These are phyloP conservation scores for Sporothrix variecibatus DNA, from an alignment of 2,329 filamentous ascomycete species.

Conservation along the genomic window DNA sequence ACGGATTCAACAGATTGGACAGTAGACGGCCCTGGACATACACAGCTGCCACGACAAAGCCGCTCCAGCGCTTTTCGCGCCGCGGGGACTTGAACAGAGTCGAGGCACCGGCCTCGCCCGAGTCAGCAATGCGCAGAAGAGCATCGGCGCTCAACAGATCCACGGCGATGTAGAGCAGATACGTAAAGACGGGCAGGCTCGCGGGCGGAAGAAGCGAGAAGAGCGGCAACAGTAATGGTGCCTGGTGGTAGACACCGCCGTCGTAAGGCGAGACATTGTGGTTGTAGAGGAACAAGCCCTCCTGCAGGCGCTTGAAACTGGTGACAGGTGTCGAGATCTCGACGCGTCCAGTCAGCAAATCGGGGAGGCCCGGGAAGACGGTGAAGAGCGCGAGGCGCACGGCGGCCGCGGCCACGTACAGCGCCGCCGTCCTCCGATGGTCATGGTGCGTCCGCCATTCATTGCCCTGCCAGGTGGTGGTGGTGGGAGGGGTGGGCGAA, in stretches of 20 bases:
- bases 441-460: conserved; percentile 31
- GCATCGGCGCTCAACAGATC: conserved; percentile 83
- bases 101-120: conserved; percentile 74
- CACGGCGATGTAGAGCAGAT: conserved; percentile 76
- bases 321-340: conserved; percentile 97
- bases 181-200: conserved; percentile 70
- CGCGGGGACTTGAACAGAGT: conserved; percentile 77
- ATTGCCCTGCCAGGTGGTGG: conserved; percentile 21
- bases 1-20: not conserved
- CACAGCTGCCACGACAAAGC: conserved; percentile 75
- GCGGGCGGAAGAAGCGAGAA: conserved; percentile 84
- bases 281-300: conserved; percentile 93
- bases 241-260: conserved; percentile 80
- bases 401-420: conserved; percentile 75
- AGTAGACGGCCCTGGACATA: conserved; percentile 45
- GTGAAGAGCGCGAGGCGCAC: conserved; percentile 79
- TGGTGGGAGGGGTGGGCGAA: not conserved
- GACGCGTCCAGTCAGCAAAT: conserved; percentile 84
- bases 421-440: conserved; percentile 54
- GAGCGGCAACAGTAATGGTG: conserved; percentile 84
- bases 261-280: conserved; percentile 97
- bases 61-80: conserved; percentile 72
- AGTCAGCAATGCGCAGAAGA: conserved; percentile 76
- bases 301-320: conserved; percentile 98
- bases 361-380: conserved; percentile 78